Evolutionary conservation across 805 yeast species (phyloP).

Genomic region (Starmerella stellata): DNA sequence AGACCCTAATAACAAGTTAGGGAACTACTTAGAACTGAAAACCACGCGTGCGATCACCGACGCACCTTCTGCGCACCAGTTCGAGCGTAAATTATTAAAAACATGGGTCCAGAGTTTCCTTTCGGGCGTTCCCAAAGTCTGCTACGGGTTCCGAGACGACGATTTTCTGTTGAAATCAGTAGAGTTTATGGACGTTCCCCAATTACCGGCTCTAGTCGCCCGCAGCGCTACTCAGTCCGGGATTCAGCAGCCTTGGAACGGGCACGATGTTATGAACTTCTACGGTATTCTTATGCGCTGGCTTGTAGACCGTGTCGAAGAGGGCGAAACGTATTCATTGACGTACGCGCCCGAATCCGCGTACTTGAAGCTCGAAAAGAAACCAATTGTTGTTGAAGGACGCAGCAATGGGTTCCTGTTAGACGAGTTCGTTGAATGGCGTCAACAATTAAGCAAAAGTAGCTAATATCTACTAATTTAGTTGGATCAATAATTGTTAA

Average conservation of each 20-base stretch:
- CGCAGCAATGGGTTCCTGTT: slow-evolving; percentile 15
- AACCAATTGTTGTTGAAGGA: slow-evolving; percentile 7
- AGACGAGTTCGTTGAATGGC: slow-evolving; percentile 17
- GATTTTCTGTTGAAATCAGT: slow-evolving; percentile 42
- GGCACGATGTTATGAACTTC: slow-evolving; percentile 67
- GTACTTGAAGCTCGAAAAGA: slow-evolving; percentile 10
- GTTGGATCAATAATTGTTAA: background rate
- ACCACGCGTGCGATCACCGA: slow-evolving; percentile 42
- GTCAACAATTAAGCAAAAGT: slow-evolving; percentile 1
- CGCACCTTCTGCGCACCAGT: slow-evolving; percentile 39
- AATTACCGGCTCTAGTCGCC: slow-evolving; percentile 37
- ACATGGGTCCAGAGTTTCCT: slow-evolving; percentile 92
- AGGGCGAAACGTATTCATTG: slow-evolving; percentile 27
- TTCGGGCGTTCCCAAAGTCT: slow-evolving; percentile 61
- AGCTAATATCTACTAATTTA: background rate
- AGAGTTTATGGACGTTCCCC: slow-evolving; percentile 61
- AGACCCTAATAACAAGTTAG: slow-evolving; percentile 28
- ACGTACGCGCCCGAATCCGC: slow-evolving; percentile 3
- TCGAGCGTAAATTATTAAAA: slow-evolving; percentile 71
- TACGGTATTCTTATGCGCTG: slow-evolving; percentile 72
- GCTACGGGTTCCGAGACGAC: slow-evolving; percentile 77
- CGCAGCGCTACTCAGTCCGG: slow-evolving; percentile 5
- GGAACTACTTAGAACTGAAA: slow-evolving; percentile 73
- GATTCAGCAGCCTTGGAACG: slow-evolving; percentile 30
- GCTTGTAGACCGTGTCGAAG: slow-evolving; percentile 41